These are phyloP conservation scores for Xylariaceae sp. DNA, from an alignment of 2,329 filamentous ascomycete species.

Conservation along the genomic window DNA sequence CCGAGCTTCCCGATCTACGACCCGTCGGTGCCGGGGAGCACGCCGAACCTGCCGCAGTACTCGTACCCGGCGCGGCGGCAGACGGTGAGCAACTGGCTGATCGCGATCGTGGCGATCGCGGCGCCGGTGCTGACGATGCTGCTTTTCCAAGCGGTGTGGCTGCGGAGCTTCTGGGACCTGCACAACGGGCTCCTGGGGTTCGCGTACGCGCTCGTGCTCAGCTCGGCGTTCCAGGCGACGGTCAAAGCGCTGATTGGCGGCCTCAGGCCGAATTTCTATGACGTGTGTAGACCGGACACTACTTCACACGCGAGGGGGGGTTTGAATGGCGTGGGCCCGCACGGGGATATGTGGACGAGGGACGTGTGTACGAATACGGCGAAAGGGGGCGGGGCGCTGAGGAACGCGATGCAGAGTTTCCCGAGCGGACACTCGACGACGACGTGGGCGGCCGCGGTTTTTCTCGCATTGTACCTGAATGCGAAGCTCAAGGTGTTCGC, in stretches of 20 bases:
- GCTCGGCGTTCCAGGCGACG: slow-evolving; percentile 60
- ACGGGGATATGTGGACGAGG: slow-evolving; percentile 57
- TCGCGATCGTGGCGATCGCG: slow-evolving; percentile 39
- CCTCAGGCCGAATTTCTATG: slow-evolving; percentile 58
- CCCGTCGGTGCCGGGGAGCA: too few species aligned
- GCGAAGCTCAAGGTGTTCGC: slow-evolving; percentile 66
- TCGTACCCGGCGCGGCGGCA: slow-evolving; percentile 13
- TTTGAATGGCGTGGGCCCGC: slow-evolving; percentile 43
- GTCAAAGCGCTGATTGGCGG: slow-evolving; percentile 63
- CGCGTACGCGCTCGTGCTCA: slow-evolving; percentile 53
- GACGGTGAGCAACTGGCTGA: slow-evolving; percentile 13
- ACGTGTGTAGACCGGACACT: slow-evolving; percentile 56
- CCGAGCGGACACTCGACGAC: slow-evolving; percentile 64
- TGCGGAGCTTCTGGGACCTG: slow-evolving; percentile 52
- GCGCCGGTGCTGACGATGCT: slow-evolving; percentile 55
- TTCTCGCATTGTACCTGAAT: slow-evolving; percentile 63
- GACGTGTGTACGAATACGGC: slow-evolving; percentile 56
- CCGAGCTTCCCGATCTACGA: slow-evolving; percentile 13
- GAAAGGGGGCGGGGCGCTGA: slow-evolving; percentile 45
- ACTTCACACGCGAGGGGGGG: slow-evolving; percentile 22
- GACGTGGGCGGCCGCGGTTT: slow-evolving; percentile 59
- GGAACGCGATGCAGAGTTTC: slow-evolving; percentile 59
- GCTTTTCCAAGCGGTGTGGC: slow-evolving; percentile 51
- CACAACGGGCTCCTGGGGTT: slow-evolving; percentile 60
- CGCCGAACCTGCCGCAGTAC: slow-evolving; percentile 7